Conservation (phyloP, 2,329 filamentous ascomycete genomes). For the Cladophialophora carrionii region DNA sequence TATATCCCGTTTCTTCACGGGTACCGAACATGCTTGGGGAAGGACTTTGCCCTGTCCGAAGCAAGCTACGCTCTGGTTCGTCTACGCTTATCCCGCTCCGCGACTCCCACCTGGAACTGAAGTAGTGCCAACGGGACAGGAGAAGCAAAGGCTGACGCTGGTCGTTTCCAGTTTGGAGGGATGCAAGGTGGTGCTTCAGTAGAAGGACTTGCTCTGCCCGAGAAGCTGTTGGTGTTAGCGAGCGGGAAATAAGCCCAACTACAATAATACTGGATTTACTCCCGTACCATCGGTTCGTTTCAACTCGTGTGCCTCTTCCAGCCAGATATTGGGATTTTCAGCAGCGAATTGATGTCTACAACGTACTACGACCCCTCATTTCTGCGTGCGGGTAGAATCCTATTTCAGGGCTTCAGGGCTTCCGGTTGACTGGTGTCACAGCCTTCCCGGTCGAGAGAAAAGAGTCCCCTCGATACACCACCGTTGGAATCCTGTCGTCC, state of each 20-base stretch:
- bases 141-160: conserved; percentile 23
- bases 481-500: conserved; percentile 49
- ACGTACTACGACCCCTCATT: not conserved
- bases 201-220: not conserved
- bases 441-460: not conserved
- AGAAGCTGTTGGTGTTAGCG: not conserved
- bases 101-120: conserved; percentile 4
- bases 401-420: not conserved
- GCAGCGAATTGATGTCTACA: too few species aligned
- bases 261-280: not conserved
- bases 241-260: not conserved
- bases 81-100: conserved; percentile 28
- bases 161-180: conserved; percentile 27
- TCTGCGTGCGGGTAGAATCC: not conserved
- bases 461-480: conserved; percentile 44
- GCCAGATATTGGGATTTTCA: too few species aligned
- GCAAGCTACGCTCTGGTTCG: conserved; percentile 39
- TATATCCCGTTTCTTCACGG: conserved; percentile 9
- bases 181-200: conserved; percentile 23
- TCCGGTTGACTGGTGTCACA: not conserved
- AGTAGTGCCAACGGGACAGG: conserved; percentile 12
- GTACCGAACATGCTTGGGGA: conserved; percentile 23
- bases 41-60: conserved; percentile 34
- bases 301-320: not conserved
- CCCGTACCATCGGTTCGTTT: not conserved